Evolutionary conservation across 768 basidiomycete genomes (phyloP).

Genomic region (Lentinula boryana): DNA sequence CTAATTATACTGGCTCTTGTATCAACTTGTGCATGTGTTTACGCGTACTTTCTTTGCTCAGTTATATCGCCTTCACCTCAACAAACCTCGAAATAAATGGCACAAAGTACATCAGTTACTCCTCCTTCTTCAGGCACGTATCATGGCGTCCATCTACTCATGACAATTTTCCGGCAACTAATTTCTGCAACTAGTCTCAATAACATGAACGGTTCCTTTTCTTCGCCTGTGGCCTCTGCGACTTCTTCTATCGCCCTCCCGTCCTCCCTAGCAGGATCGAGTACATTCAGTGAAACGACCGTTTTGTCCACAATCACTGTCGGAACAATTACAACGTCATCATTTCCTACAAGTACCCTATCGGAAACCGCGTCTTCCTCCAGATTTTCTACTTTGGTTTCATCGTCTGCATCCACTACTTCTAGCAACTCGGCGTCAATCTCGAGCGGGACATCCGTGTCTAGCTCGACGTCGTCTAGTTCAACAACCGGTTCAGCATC

Average conservation of each 20-base stretch:
- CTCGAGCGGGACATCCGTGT: not conserved
- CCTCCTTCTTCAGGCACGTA: slow-evolving; percentile 51
- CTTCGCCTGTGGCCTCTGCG: slow-evolving; percentile 32
- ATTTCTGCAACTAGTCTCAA: slow-evolving; percentile 34
- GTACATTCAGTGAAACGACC: not conserved
- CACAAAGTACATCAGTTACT: slow-evolving; percentile 35
- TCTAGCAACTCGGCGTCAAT: slow-evolving; percentile 15
- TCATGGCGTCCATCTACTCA: not conserved
- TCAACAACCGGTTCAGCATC: not conserved
- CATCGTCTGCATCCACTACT: slow-evolving; percentile 87
- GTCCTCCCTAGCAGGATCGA: not conserved
- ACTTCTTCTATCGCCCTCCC: slow-evolving; percentile 3
- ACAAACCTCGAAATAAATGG: slow-evolving; percentile 23
- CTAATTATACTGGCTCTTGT: slow-evolving; percentile 1
- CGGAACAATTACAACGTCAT: slow-evolving; percentile 5
- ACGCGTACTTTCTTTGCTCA: slow-evolving; percentile 18
- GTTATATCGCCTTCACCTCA: slow-evolving; percentile 58
- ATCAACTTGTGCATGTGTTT: not conserved
- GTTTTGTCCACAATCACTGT: slow-evolving; percentile 8
- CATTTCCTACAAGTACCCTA: not conserved
- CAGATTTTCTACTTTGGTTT: slow-evolving; percentile 75
- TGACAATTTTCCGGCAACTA: not conserved
- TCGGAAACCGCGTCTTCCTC: slow-evolving; percentile 4
- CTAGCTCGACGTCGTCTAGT: not conserved
- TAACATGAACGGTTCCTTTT: slow-evolving; percentile 57